A percentile compares a stretch with the other conserved stretches of the same genome.
These are phyloP conservation scores for Corylus avellana DNA, from an alignment of 306 rosid genomes.

Conservation along the genomic window DNA sequence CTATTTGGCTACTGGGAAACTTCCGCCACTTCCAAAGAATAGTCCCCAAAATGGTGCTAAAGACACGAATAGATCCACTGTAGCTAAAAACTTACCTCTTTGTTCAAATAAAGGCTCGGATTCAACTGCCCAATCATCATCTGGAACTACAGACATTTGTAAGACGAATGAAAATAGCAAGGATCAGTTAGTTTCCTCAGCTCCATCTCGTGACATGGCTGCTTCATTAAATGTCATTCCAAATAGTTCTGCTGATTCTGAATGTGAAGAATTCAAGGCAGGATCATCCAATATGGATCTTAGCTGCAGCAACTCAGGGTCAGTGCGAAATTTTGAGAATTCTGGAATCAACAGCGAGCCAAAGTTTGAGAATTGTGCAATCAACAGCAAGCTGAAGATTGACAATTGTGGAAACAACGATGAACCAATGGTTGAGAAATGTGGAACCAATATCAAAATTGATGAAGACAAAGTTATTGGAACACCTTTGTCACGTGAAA, in stretches of 20 bases:
- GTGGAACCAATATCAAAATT: slow-evolving; percentile 34
- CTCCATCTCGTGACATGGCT: slow-evolving; percentile 49
- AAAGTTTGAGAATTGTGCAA: slow-evolving; percentile 35
- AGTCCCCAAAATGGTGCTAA: slow-evolving; percentile 54
- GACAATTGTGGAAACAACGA: slow-evolving; percentile 35
- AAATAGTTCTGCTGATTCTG: slow-evolving; percentile 66
- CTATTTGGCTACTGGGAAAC: slow-evolving; percentile 82
- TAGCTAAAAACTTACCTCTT: slow-evolving; percentile 43
- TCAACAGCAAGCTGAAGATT: slow-evolving; percentile 31
- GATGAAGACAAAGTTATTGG: slow-evolving; percentile 42
- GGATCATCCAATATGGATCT: slow-evolving; percentile 48
- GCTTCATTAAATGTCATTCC: slow-evolving; percentile 59
- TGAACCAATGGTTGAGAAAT: slow-evolving; percentile 19
- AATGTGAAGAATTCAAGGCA: slow-evolving; percentile 53
- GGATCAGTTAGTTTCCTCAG: slow-evolving; percentile 65
- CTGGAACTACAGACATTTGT: slow-evolving; percentile 57
- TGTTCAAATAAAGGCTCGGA: slow-evolving; percentile 59
- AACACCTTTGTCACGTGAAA: slow-evolving; percentile 47
- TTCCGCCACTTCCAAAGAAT: slow-evolving; percentile 75
- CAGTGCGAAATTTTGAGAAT: slow-evolving; percentile 39
- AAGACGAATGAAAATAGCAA: slow-evolving; percentile 55
- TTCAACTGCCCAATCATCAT: slow-evolving; percentile 64
- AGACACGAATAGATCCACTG: slow-evolving; percentile 51
- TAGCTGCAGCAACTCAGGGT: slow-evolving; percentile 52
- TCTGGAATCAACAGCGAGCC: slow-evolving; percentile 29